Percentiles rank a stretch among this genome's conserved stretches.
phyloP scores from a whole-genome alignment of 495 filamentous ascomycete species.

The Aspergillus asperescens region DNA sequence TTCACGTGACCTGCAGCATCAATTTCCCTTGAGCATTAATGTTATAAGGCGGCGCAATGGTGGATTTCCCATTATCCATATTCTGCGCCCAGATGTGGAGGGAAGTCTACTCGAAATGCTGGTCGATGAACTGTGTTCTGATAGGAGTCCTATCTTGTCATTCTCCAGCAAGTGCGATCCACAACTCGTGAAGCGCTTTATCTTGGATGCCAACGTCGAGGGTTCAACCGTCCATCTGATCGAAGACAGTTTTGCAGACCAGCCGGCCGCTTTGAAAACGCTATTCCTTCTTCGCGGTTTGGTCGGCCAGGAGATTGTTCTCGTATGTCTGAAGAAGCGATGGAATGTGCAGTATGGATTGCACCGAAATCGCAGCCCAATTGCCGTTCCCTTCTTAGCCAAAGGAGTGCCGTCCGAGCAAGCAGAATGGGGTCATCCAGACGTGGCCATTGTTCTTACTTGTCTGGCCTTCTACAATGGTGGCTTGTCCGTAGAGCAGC shows the following conservation, averaged over 20 bases:
- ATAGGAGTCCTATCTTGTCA: no score
- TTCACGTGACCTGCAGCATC: constrained; percentile 14
- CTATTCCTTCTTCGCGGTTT: constrained; percentile 58
- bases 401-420: constrained; percentile 60
- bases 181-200: no score
- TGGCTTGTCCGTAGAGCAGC: constrained; percentile 49
- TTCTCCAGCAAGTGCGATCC: no score
- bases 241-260: no score
- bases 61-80: constrained; percentile 19
- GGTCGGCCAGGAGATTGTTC: constrained; percentile 50
- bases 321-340: constrained; percentile 56
- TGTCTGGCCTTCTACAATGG: constrained; percentile 64
- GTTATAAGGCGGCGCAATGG: constrained; percentile 13
- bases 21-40: constrained; percentile 36
- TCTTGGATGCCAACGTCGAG: no score
- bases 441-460: constrained; percentile 61
- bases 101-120: constrained; percentile 7
- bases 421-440: constrained; percentile 70
- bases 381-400: constrained; percentile 64
- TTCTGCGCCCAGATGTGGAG: constrained; percentile 18
- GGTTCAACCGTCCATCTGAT: no score
- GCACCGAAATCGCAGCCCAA: constrained; percentile 39
- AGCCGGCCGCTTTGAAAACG: background rate
- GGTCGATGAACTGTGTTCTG: no score
- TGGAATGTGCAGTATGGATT: constrained; percentile 68